Percentiles rank a stretch among this genome's conserved stretches.
These are phyloP conservation scores for Phytophthora macrochlamydospora DNA, from an alignment of 352 stramenopile genomes.

Conservation along the genomic window DNA sequence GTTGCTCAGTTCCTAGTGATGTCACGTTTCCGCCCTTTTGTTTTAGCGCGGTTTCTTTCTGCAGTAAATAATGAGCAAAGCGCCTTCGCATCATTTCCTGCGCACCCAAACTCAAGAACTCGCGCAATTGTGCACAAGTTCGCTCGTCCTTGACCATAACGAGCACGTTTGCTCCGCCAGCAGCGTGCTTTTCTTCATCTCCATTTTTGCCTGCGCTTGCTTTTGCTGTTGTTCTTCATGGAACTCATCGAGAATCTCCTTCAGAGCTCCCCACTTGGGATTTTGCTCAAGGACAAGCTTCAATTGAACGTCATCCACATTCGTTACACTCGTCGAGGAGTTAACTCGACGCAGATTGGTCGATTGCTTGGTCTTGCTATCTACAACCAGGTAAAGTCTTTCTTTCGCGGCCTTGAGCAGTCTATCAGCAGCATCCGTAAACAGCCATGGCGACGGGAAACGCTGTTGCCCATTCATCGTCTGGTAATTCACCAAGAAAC, in stretches of 20 bases:
- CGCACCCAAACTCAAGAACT: constrained; percentile 82
- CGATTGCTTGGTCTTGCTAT: constrained; percentile 50
- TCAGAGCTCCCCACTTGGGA: constrained; percentile 94
- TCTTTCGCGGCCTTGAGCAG: constrained; percentile 94
- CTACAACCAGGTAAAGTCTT: constrained; percentile 89
- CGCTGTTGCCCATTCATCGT: constrained; percentile 81
- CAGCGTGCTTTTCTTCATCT: constrained; percentile 20
- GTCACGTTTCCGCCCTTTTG: constrained; percentile 46
- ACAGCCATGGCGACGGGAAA: constrained; percentile 94
- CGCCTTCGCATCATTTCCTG: constrained; percentile 82
- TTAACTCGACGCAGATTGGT: constrained; percentile 40
- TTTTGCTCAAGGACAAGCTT: constrained; percentile 88
- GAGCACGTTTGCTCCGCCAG: constrained; percentile 60
- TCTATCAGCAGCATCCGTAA: constrained; percentile 93
- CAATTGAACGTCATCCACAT: constrained; percentile 46
- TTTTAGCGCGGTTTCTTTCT: constrained; percentile 61
- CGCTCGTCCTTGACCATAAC: constrained; percentile 91
- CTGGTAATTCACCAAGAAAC: constrained; percentile 92
- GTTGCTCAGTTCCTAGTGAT: constrained; percentile 63
- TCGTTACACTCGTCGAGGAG: constrained; percentile 4
- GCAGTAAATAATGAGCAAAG: constrained; percentile 83
- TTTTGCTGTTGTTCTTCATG: constrained; percentile 42
- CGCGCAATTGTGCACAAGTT: constrained; percentile 82
- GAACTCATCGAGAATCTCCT: constrained; percentile 94
- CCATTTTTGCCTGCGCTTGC: constrained; percentile 31